A percentile compares a stretch with the other conserved stretches of the same genome.
These are phyloP conservation scores for Russula foetens DNA, from an alignment of 768 basidiomycete species.

Conservation along the genomic window DNA sequence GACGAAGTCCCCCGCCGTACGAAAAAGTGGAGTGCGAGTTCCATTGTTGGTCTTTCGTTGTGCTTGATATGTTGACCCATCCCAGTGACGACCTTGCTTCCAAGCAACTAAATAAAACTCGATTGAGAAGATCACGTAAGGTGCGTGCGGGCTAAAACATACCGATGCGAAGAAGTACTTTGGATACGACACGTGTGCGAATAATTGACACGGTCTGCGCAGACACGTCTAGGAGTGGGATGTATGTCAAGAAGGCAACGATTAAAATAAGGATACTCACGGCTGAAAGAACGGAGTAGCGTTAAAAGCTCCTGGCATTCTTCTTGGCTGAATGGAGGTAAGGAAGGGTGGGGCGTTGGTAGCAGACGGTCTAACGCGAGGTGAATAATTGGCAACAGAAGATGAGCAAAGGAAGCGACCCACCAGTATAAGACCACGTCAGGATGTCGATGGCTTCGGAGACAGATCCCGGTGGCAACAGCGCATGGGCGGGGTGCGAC, in stretches of 20 bases:
- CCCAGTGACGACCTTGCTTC: conserved; percentile 13
- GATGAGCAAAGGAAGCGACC: conserved; percentile 9
- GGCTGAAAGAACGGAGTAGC: conserved; percentile 41
- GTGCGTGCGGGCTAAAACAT: background rate
- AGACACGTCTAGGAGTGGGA: background rate
- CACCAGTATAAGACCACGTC: conserved; percentile 76
- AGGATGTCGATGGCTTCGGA: conserved; percentile 67
- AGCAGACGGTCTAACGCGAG: conserved; percentile 53
- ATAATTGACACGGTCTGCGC: conserved; percentile 2
- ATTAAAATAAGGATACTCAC: conserved; percentile 12
- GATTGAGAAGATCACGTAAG: background rate
- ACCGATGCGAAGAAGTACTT: conserved; percentile 19
- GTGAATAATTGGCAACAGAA: background rate
- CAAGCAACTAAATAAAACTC: conserved; percentile 11
- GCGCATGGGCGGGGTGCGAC: conserved; percentile 63
- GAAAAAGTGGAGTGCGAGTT: conserved; percentile 34
- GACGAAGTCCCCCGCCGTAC: conserved; percentile 48
- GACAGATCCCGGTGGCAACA: conserved; percentile 47
- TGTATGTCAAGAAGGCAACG: background rate
- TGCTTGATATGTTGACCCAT: conserved; percentile 16
- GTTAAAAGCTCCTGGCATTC: conserved; percentile 70
- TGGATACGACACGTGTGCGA: conserved; percentile 19
- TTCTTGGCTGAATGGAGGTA: conserved; percentile 64
- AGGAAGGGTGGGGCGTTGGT: conserved; percentile 44
- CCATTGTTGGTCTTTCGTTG: background rate